These are phyloP conservation scores for Ettlia oleoabundans DNA, from an alignment of 139 green algal genomes.

Conservation along the genomic window DNA sequence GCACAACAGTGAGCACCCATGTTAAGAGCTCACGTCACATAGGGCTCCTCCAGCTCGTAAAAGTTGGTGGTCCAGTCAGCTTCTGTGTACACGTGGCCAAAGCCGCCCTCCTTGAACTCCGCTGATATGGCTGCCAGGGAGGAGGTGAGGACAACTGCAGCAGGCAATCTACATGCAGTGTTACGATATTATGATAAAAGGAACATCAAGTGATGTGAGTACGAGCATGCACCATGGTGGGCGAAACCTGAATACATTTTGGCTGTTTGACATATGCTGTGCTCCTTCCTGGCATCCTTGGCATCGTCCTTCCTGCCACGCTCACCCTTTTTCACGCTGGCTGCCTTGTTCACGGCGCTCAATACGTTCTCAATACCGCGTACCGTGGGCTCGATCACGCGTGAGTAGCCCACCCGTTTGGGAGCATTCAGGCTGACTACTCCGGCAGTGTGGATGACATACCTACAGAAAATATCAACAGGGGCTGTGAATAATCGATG, in stretches of 20 bases:
- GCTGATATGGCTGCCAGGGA: constrained; percentile 54
- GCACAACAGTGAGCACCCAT: not conserved
- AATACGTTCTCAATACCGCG: constrained; percentile 67
- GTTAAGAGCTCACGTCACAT: not conserved
- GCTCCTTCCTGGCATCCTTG: too few relatives aligned
- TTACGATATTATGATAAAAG: not conserved
- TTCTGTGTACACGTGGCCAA: constrained; percentile 1
- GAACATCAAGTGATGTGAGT: too few relatives aligned
- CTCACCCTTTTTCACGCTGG: constrained; percentile 47
- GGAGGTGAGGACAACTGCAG: constrained; percentile 62
- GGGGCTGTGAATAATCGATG: too few relatives aligned
- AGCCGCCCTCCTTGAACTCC: constrained; percentile 9
- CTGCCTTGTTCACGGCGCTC: constrained; percentile 42
- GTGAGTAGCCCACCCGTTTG: constrained; percentile 28
- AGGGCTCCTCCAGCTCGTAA: not conserved
- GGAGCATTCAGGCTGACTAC: constrained; percentile 28
- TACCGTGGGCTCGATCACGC: constrained; percentile 57
- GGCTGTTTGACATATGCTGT: too few relatives aligned
- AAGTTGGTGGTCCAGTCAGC: not conserved
- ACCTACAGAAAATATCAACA: constrained; percentile 31
- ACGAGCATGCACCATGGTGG: too few relatives aligned
- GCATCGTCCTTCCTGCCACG: too few relatives aligned
- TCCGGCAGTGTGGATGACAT: constrained; percentile 71
- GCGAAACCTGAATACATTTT: not conserved
- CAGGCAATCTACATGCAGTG: not conserved